Conservation (phyloP, 176 grass and related monocot genomes). For the Hyparrhenia diplandra region DNA sequence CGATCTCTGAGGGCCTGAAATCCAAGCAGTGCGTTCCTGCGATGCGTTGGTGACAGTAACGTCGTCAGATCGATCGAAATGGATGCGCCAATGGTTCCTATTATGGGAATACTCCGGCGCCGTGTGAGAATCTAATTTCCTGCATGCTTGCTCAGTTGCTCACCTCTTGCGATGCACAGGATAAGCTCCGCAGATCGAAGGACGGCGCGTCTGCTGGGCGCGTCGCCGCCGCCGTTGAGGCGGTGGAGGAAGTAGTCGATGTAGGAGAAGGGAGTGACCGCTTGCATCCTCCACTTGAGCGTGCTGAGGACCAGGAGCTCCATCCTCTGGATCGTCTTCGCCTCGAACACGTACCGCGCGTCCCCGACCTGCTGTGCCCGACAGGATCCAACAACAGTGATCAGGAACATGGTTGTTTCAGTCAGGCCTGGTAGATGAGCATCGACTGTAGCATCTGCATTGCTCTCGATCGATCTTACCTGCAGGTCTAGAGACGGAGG, state of each 20-base stretch:
- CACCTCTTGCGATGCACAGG: conserved; percentile 59
- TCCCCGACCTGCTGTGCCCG: conserved; percentile 67
- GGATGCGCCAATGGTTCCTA: no score
- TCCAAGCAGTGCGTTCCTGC: conserved; percentile 61
- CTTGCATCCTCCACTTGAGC: conserved; percentile 97
- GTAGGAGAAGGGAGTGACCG: conserved; percentile 93
- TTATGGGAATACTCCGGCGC: no score
- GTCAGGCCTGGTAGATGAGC: no score
- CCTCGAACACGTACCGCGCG: conserved; percentile 79
- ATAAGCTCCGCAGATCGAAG: conserved; percentile 45
- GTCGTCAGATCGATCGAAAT: neutral
- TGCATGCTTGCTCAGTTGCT: neutral
- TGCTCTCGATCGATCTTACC: conserved; percentile 36
- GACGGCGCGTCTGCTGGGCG: conserved; percentile 34
- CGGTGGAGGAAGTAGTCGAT: conserved; percentile 82
- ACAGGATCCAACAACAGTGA: neutral
- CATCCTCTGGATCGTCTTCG: conserved; percentile 94
- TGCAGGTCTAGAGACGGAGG: conserved; percentile 76
- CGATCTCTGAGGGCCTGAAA: conserved; percentile 81
- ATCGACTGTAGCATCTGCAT: no score
- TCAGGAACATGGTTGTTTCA: no score
- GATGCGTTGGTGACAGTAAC: neutral
- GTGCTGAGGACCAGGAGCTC: conserved; percentile 85
- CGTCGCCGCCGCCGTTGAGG: conserved; percentile 47
- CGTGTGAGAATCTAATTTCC: neutral